These are phyloP conservation scores for Loxodes magnus DNA, from an alignment of 73 alveolate genomes.

Conservation along the genomic window DNA sequence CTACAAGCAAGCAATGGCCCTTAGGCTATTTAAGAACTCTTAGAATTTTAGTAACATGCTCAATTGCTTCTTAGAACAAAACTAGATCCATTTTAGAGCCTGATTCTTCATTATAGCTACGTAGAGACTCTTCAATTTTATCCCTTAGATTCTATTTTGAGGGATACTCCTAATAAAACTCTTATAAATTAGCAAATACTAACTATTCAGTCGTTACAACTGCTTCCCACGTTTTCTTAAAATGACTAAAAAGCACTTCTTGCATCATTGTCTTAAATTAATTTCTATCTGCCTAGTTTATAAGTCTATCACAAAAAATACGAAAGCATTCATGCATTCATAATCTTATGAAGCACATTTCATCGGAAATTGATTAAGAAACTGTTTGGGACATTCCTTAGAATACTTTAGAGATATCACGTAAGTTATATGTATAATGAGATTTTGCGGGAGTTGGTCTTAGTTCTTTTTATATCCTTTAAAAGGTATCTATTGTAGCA, in stretches of 20 bases:
- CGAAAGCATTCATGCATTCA: conserved; percentile 94
- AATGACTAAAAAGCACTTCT: conserved; percentile 65
- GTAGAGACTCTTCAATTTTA: conserved; percentile 6
- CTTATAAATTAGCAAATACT: conserved; percentile 5
- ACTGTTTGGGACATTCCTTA: conserved; percentile 70
- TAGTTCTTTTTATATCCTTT: conserved; percentile 59
- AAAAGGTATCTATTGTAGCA: conserved; percentile 68
- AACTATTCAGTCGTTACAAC: neutral
- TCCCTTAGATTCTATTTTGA: conserved; percentile 7
- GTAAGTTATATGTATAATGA: conserved; percentile 66
- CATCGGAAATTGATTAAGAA: conserved; percentile 31
- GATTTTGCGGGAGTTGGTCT: conserved; percentile 94
- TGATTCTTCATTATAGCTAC: conserved; percentile 1
- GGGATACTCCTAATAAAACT: conserved; percentile 2
- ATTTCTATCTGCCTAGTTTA: conserved; percentile 36
- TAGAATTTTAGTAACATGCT: conserved; percentile 91
- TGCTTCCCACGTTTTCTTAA: conserved; percentile 78
- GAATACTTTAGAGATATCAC: conserved; percentile 90
- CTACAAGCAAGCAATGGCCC: conserved; percentile 96
- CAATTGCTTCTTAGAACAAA: conserved; percentile 95
- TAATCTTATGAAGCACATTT: conserved; percentile 48
- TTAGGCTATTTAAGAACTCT: conserved; percentile 92
- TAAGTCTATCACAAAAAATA: conserved; percentile 75
- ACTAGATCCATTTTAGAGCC: conserved; percentile 95
- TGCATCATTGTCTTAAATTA: conserved; percentile 77